Base-by-base conservation (phyloP, 768 basidiomycete species). In the Mycena venus region DNA sequence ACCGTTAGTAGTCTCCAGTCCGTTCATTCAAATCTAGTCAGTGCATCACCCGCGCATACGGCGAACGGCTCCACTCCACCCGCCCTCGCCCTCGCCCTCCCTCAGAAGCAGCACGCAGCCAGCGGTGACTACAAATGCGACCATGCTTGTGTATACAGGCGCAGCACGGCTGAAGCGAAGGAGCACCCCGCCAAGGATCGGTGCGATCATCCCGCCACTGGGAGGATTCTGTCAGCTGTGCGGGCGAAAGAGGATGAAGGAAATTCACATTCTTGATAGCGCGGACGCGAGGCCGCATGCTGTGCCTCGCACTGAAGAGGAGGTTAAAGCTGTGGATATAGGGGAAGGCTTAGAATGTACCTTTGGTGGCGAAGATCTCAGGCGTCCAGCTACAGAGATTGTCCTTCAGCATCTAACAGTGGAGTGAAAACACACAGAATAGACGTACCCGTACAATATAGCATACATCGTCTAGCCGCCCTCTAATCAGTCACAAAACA, bases 121-220 rank as follows among this genome's bases (percentile, higher is more conserved):
- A 4, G 91, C 92, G 32, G 93, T 91, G 68, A 93, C 71, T 42
- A 88, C 77, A 80, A 96, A 95, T 34, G 93, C 86, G 4, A 84
- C 88, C 63, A 92, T 90, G 81, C 94, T 94, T 47, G 90, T 88
- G 75, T 95, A 95, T 27, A 96, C 94, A 0, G 95, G 95, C 64
- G 95, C 86, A 0, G 93, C 88, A 9, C 88, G 86, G 79, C 92
- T 85, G 55, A 96, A 84, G 81, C 89, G 88, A 38, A 97, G 87
- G 6, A 97, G 88, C 23, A 85, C 80, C 0, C 96, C 96, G 0
- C 96, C 96, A 7, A 94, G 82, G 42, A 96, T 86, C 0, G 96
- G 96, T 0, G 95, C 96, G 36, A 95, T 92, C 92, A 97, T 96
- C 7, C 96, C 96, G 10, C 95, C 94, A 81, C 95, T 96, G 84